Conservation (phyloP, 2,329 filamentous ascomycete species). For the Colletotrichum sp. region DNA sequence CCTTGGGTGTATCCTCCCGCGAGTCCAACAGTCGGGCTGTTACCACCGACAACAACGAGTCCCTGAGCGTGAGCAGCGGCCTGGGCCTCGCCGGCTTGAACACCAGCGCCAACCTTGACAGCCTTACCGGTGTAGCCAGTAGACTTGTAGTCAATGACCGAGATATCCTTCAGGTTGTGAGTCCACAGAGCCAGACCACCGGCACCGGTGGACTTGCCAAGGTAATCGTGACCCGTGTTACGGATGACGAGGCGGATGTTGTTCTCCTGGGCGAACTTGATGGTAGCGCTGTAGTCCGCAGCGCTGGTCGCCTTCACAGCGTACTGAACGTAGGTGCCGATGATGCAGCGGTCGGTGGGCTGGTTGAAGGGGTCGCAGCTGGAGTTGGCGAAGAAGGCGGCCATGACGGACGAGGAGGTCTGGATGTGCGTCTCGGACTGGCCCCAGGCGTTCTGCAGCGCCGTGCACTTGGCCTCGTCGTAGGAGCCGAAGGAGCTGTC, state of each 20-base stretch:
- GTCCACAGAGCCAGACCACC: slow-evolving; percentile 44
- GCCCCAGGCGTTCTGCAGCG: slow-evolving; percentile 48
- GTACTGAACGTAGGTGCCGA: slow-evolving; percentile 18
- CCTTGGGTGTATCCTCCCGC: slow-evolving; percentile 61
- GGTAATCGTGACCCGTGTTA: slow-evolving; percentile 37
- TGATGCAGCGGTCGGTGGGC: neutral
- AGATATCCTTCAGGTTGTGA: slow-evolving; percentile 44
- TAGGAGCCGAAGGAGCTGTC: slow-evolving; percentile 54
- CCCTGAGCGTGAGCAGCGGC: slow-evolving; percentile 39
- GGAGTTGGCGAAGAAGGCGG: slow-evolving; percentile 42
- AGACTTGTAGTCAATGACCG: slow-evolving; percentile 27
- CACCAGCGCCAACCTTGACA: slow-evolving; percentile 54
- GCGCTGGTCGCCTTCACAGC: slow-evolving; percentile 14
- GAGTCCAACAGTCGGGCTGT: slow-evolving; percentile 55
- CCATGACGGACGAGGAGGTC: slow-evolving; percentile 45
- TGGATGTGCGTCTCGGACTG: slow-evolving; percentile 46
- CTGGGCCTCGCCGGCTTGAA: slow-evolving; percentile 49
- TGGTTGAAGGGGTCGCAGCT: slow-evolving; percentile 43
- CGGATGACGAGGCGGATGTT: slow-evolving; percentile 47
- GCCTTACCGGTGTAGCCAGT: slow-evolving; percentile 50
- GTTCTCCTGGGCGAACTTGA: slow-evolving; percentile 39
- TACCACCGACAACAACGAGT: slow-evolving; percentile 50
- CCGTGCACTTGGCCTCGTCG: slow-evolving; percentile 47
- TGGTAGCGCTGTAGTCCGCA: slow-evolving; percentile 14
- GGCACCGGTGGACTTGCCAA: slow-evolving; percentile 40